Evolutionary conservation across 768 basidiomycete genomes (phyloP).

Genomic region (Rhizopogon roseolus): DNA sequence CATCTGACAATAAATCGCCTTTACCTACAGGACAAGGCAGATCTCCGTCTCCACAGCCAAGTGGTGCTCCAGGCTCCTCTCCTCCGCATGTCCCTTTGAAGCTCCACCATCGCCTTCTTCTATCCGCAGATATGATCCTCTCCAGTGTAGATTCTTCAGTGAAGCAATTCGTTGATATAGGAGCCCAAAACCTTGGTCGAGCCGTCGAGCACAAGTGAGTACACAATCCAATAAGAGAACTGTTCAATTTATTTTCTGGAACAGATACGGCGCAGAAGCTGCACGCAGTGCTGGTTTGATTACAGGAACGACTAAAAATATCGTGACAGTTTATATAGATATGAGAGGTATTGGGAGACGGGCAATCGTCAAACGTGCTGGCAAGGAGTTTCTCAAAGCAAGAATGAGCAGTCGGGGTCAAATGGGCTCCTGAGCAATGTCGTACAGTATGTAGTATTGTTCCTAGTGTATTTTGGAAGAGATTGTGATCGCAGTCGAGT

Average conservation of each 20-base stretch:
- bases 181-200: conserved; percentile 42
- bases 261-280: conserved; percentile 59
- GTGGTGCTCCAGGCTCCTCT: conserved; percentile 4
- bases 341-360: conserved; percentile 65
- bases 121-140: conserved; percentile 63
- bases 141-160: conserved; percentile 60
- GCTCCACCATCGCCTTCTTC: conserved; percentile 44
- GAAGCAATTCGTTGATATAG: conserved; percentile 45
- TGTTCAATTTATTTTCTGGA: neutral
- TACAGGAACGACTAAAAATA: conserved; percentile 64
- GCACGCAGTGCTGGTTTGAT: conserved; percentile 53
- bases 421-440: neutral
- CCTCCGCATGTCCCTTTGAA: conserved; percentile 20
- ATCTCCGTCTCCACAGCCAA: conserved; percentile 10
- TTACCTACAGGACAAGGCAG: conserved; percentile 13
- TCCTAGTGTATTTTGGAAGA: too few relatives aligned
- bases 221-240: neutral
- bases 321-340: conserved; percentile 74
- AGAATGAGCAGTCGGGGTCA: conserved; percentile 15
- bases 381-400: conserved; percentile 52
- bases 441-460: neutral
- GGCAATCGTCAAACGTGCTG: conserved; percentile 61
- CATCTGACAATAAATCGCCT: conserved; percentile 9
- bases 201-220: conserved; percentile 55
- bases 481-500: too few relatives aligned